Base-by-base conservation (phyloP, 179 eudicot genomes). In the Amaranthus tricolor region DNA sequence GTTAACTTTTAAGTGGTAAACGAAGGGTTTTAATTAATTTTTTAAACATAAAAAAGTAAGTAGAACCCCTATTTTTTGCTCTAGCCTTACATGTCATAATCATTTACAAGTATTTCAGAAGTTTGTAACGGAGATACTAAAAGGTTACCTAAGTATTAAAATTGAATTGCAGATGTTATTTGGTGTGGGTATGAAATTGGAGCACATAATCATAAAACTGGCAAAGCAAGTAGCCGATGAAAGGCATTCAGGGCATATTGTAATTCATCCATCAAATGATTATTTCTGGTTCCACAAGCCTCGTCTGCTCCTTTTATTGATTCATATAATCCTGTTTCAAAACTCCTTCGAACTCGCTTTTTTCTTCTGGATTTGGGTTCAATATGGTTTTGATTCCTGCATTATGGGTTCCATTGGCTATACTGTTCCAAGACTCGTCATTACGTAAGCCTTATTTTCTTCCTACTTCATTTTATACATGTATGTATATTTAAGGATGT, bases 241-340 rank as follows among this genome's bases (percentile, higher is more conserved):
- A 21, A 65, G 82, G 45, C 77, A 84, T 2, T 62, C 87, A 7
- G 96, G 94, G 62, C 77, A 81, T 15, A 87, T 89, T 1, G 80
- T 82, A 24, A 90, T 91, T n/a, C 85, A 85, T 67, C 90, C 90
- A 20, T 84, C 83, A 60, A 85, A 89, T 70, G 76, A 78, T 15
- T 84, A 79, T 69, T 89, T 89, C 55, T 88, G 96, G 94, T 85
- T 91, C 63, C 83, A 83, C 68, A 78, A 79, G 10, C 96, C 94
- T 47, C 83, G 82, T 0, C 80, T 85, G 78, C 78, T 91, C 70
- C 90, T 91, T 58, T 77, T 85, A 68, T 80, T 91, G 78, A 89
- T 91, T 21, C 96, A 91, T 69, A 84, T 91, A 65, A 86, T 90
- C 56, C 75, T 89, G 73, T 89, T 91, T 67, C 84, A 73, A 17